Conservation (phyloP, 2,329 filamentous ascomycete species). For the Pseudomassariella vexata region DNA sequence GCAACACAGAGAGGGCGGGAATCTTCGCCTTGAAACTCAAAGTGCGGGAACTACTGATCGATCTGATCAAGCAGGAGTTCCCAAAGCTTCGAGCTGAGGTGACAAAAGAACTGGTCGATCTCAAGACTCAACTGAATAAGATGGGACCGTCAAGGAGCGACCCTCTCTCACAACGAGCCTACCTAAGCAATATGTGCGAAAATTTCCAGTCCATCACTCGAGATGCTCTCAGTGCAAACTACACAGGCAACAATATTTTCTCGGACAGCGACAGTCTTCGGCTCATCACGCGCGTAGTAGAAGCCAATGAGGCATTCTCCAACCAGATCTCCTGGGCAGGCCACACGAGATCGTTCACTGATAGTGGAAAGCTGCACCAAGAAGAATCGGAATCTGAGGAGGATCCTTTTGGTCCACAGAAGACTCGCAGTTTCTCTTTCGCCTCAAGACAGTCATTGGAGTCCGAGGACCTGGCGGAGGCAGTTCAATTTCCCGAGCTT, state of each 20-base stretch:
- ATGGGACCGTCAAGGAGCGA: conserved; percentile 19
- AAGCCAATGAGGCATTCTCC: conserved; percentile 16
- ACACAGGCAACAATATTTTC: conserved; percentile 14
- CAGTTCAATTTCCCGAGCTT: conserved; percentile 3
- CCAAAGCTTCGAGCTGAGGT: conserved; percentile 20
- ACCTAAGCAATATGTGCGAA: conserved; percentile 21
- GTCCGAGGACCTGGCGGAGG: too few relatives aligned
- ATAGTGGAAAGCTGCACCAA: neutral
- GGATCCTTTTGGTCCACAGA: too few relatives aligned
- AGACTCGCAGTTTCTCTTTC: too few relatives aligned
- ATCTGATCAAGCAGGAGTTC: conserved; percentile 31
- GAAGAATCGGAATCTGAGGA: conserved; percentile 2
- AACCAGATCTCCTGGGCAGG: conserved; percentile 17
- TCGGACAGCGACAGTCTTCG: conserved; percentile 15
- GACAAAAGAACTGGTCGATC: conserved; percentile 8
- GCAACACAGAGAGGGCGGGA: conserved; percentile 22
- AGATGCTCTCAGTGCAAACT: conserved; percentile 18
- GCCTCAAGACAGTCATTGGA: too few relatives aligned
- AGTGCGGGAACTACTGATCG: conserved; percentile 30
- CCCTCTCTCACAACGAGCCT: conserved; percentile 18
- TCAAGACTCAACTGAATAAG: conserved; percentile 7
- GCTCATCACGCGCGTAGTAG: conserved; percentile 22
- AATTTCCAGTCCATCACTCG: conserved; percentile 18
- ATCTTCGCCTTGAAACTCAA: conserved; percentile 27
- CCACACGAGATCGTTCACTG: conserved; percentile 20